phyloP scores from a whole-genome alignment of 2,329 filamentous ascomycete species.

The Claviceps sorghi region DNA sequence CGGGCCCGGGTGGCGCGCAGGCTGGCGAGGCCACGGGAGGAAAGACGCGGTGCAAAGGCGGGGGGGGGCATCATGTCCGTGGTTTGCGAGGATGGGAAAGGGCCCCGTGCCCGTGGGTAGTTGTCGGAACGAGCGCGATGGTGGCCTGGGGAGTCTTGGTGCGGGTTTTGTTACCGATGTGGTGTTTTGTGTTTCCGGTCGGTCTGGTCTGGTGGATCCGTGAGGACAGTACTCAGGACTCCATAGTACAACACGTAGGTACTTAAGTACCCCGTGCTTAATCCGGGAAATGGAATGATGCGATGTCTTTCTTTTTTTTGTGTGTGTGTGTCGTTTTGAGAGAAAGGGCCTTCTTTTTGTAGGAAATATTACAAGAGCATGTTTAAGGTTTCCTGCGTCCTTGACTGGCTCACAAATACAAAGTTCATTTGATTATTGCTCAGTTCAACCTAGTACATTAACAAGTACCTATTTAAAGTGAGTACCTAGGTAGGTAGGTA shows the following conservation, averaged over 20 bases:
- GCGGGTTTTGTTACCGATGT: not conserved
- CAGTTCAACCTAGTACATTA: no score
- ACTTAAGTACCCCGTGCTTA: no score
- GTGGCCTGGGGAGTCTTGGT: not conserved
- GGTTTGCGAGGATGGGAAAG: not conserved
- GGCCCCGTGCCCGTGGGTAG: constrained; percentile 2
- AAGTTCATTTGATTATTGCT: no score
- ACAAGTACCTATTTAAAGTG: no score
- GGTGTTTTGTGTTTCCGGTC: not conserved
- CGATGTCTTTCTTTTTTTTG: not conserved
- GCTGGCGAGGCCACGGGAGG: constrained; percentile 6
- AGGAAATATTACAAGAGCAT: no score
- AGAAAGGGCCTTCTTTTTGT: no score
- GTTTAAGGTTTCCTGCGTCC: no score
- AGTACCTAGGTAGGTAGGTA: no score
- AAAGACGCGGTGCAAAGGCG: constrained; percentile 6
- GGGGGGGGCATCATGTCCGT: constrained; percentile 6
- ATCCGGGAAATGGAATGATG: no score
- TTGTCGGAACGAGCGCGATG: not conserved
- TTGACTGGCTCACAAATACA: no score
- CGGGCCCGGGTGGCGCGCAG: constrained; percentile 2
- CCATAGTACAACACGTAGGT: no score
- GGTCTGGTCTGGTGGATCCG: not conserved
- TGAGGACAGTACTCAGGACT: not conserved
- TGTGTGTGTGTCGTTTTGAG: no score